Evolutionary conservation across 1,139 yeast species (phyloP).

Genomic region (Suhomyces bolitotheri): DNA sequence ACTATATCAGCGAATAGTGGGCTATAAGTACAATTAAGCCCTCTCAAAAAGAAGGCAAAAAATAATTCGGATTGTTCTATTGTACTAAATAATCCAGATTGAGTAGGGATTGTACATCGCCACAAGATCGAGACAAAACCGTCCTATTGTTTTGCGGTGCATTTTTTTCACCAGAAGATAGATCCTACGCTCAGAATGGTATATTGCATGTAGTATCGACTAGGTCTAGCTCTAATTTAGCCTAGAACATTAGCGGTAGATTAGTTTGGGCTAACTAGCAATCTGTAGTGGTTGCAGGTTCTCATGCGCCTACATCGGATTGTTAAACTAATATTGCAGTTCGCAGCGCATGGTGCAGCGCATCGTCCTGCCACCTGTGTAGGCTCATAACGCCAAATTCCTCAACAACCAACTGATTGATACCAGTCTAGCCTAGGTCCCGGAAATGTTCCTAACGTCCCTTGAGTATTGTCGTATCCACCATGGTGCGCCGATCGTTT

Average conservation of each 20-base stretch:
- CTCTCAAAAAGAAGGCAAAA: neutral
- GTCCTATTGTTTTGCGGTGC: conserved; percentile 5
- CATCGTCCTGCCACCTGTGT: neutral
- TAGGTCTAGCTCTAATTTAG: no score
- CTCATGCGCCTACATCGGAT: neutral
- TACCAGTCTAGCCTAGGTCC: no score
- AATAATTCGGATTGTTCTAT: conserved; percentile 5
- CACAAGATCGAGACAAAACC: conserved; percentile 3
- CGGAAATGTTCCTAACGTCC: no score
- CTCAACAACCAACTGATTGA: neutral
- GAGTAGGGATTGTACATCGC: conserved; percentile 7
- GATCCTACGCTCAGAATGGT: no score
- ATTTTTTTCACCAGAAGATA: no score
- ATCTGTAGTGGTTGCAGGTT: neutral
- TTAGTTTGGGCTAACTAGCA: no score
- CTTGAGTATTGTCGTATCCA: no score
- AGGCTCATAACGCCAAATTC: neutral
- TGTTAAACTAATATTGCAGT: neutral
- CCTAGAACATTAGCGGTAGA: no score
- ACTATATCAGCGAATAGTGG: neutral
- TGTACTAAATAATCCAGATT: conserved; percentile 10
- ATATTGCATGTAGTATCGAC: no score
- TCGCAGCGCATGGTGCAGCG: neutral
- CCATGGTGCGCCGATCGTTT: no score
- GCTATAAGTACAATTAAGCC: conserved; percentile 3